Evolutionary conservation across 257 asterid species (phyloP), one percentile per base, ranked within the genome.

Genomic region (Cinchona pubescens): DNA sequence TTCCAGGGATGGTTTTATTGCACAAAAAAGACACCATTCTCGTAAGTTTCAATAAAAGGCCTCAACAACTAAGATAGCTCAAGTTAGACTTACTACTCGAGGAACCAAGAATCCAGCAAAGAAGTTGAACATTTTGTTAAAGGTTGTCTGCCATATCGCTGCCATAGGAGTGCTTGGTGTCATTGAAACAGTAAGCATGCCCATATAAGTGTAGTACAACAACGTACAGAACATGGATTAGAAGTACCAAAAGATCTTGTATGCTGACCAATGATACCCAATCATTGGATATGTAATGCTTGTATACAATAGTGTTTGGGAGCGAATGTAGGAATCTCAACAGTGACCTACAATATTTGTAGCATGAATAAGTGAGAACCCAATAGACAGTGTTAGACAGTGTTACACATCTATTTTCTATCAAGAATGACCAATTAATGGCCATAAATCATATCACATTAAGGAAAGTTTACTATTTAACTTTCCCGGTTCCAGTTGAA

Each of bases 81-180:
- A 2, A 27, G 2, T 5, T 61, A 56, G 76, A 19, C 86, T 77
- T 65, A 87, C 94, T 70, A 84, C 82, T 21, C 37, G 82, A 79
- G 92, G 89, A 69, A 89, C 79, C 69, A 87, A 64, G 79, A 82
- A 87, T 49, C 95, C 92, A 14, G 92, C 67, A 37, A 87, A 89
- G 13, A 86, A 79, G 65, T 86, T 87, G 80, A 83, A 67, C 77
- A 83, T 65, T 16, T 89, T 77, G 78, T 87, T 86, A 37, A 87
- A 79, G 19, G 88, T 79, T 1, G 92, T 79, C 78, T 86, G 89
- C 38, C 81, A 56, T 60, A 83, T 84, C 43, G 87, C 87, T 69
- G 94, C 94, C 21, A 87, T 76, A 10, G 84, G 91, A 48, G 82
- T 82, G 79, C 74, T 89, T 53, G 91, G 90, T 1, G 91, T 85